Evolutionary conservation across 116 monocot genomes (phyloP), one percentile per base, ranked within the genome.

Genomic region (Zostera marina): DNA sequence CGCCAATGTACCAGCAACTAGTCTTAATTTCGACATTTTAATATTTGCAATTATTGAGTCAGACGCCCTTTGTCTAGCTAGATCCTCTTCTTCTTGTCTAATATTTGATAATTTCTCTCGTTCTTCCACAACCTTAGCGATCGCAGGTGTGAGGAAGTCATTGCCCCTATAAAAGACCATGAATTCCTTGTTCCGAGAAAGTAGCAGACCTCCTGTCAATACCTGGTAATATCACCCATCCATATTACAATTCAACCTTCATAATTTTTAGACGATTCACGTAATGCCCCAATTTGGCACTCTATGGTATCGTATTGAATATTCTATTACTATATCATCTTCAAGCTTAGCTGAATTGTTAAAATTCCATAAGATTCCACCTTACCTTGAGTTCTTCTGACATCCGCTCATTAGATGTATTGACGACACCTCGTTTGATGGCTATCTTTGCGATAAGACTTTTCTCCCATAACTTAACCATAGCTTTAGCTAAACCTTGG

Each of bases 391-490:
- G 74, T 78, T 89, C 96, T 74, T 96, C 89, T 19, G 96, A 82
- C 89, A 96, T 96, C 63, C 79, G 74, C 38, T 96, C 96, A 42
- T 96, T 96, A 56, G 42, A 66, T 40, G 96, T 89, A 72, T 85
- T 85, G 20, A 71, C 80, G 39, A 96, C 72, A 47, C 89, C 96
- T 40, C 96, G 85, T 56, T 96, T 96, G 69, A 96, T 89, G 25
- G 96, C 96, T 42, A 96, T 85, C 68, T 96, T 96, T 43, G 82
- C 85, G 66, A 96, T 78, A 58, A 77, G 38, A 66, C 85, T 96
- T 72, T 77, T 89, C 73, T 85, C 96, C 96, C 96, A 96, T 69
- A 96, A 74, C 60, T 85, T 96, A 42, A 96, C 82, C 59, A 96
- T 89, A 4, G 89, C 89, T 59, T 66, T 52, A 54, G 96, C 96